Evolutionary conservation across 768 basidiomycete species (phyloP).

Genomic region (Lactifluus subvellereus): DNA sequence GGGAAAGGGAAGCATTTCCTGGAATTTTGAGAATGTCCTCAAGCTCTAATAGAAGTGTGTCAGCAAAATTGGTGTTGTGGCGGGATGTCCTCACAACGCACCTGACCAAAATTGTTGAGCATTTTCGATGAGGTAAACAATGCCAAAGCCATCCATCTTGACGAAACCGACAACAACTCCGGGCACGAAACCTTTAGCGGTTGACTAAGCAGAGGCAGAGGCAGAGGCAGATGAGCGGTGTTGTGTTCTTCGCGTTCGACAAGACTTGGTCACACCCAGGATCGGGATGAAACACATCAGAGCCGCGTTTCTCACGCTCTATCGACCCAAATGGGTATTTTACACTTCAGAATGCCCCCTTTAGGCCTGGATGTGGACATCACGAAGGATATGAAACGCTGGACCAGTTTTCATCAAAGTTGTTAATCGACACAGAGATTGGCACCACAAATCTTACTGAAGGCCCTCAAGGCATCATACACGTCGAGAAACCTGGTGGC

Average conservation of each 20-base stretch:
- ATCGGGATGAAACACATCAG: not conserved
- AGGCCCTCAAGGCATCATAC: too few relatives aligned
- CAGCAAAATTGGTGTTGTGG: conserved; percentile 5
- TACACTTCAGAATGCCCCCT: too few relatives aligned
- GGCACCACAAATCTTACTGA: too few relatives aligned
- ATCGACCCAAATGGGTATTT: too few relatives aligned
- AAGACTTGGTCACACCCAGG: not conserved
- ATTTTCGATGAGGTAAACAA: conserved; percentile 76
- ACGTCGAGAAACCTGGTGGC: too few relatives aligned
- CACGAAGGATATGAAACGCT: too few relatives aligned
- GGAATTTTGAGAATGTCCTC: conserved; percentile 75
- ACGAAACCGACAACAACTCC: not conserved
- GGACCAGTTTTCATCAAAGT: too few relatives aligned
- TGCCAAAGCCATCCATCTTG: conserved; percentile 63
- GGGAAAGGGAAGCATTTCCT: conserved; percentile 56
- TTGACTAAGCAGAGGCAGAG: not conserved
- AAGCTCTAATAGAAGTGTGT: conserved; percentile 53
- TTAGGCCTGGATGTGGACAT: too few relatives aligned
- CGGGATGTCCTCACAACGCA: conserved; percentile 34
- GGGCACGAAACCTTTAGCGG: not conserved
- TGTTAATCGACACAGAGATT: too few relatives aligned
- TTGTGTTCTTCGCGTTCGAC: not conserved
- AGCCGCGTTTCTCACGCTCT: not conserved
- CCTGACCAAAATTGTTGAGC: conserved; percentile 90
- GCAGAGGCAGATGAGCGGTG: not conserved